phyloP scores from a whole-genome alignment of 1,284 basidiomycete species.

The Filobasidium uniguttulatum region DNA sequence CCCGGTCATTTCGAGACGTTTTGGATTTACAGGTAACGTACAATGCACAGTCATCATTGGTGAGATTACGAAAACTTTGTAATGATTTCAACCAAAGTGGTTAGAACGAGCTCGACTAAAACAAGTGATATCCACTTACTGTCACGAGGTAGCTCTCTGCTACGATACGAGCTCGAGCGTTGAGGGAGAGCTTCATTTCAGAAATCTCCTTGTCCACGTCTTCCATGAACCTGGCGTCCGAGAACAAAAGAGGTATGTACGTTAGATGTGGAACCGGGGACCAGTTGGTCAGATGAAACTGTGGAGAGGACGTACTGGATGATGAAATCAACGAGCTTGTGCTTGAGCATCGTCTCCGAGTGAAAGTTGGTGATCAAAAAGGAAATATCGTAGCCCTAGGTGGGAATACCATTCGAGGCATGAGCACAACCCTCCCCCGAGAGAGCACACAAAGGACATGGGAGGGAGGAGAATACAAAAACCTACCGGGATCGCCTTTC shows the following conservation, averaged over 20 bases:
- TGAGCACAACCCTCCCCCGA: too few relatives aligned
- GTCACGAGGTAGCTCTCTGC: slow-evolving; percentile 50
- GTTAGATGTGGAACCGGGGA: neutral
- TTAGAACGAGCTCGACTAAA: too few relatives aligned
- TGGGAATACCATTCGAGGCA: neutral
- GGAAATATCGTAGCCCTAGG: slow-evolving; percentile 95
- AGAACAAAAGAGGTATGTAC: neutral
- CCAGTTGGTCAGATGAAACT: neutral
- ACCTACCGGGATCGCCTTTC: slow-evolving; percentile 77
- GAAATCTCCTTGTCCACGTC: slow-evolving; percentile 58
- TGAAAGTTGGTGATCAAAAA: slow-evolving; percentile 98
- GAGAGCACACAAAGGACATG: neutral
- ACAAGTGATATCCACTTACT: too few relatives aligned
- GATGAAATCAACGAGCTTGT: slow-evolving; percentile 99
- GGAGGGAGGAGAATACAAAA: neutral
- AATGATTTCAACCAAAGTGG: too few relatives aligned
- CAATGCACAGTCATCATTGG: too few relatives aligned
- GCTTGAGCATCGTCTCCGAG: slow-evolving; percentile 94
- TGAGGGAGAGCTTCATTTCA: slow-evolving; percentile 58
- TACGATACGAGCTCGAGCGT: slow-evolving; percentile 90
- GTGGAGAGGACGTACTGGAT: slow-evolving; percentile 53
- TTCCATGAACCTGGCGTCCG: slow-evolving; percentile 71
- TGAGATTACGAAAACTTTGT: too few relatives aligned
- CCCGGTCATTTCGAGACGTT: too few relatives aligned
- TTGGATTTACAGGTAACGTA: too few relatives aligned